Evolutionary conservation across 169 alveolate genomes (phyloP).

Genomic region (Cryptosporidium muris): DNA sequence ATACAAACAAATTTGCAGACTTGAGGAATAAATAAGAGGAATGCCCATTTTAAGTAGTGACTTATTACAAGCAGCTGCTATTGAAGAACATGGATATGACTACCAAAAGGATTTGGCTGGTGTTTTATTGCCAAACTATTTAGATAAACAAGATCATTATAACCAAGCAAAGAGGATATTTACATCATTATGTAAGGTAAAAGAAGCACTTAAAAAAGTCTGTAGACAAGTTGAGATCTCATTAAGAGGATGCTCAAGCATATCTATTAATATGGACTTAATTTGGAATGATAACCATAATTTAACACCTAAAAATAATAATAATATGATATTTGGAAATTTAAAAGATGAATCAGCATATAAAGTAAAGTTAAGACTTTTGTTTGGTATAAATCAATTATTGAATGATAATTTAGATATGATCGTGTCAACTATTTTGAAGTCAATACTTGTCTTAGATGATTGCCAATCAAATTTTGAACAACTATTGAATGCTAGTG

Average conservation of each 20-base stretch:
- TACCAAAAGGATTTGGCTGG: too few species aligned
- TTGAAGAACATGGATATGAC: too few species aligned
- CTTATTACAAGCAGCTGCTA: too few species aligned
- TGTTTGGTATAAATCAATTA: constrained; percentile 23
- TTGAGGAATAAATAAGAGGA: too few species aligned
- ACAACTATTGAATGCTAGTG: constrained; percentile 11
- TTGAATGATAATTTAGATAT: constrained; percentile 29
- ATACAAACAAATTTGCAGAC: too few species aligned
- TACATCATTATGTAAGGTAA: constrained; percentile 9
- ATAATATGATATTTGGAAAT: neutral
- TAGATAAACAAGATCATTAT: neutral
- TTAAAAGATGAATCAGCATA: neutral
- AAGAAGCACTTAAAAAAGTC: too few species aligned
- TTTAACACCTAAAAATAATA: neutral
- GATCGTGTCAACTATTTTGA: constrained; percentile 14
- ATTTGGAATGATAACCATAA: neutral
- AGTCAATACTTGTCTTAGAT: constrained; percentile 15
- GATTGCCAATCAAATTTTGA: constrained; percentile 10
- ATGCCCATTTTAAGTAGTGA: too few species aligned
- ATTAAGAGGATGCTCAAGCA: too few species aligned
- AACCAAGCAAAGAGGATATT: constrained; percentile 17
- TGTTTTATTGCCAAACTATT: too few species aligned
- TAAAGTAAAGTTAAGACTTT: constrained; percentile 13
- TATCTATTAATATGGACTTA: neutral
- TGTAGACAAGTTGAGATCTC: too few species aligned